A percentile compares a stretch with the other conserved stretches of the same genome.
phyloP scores from a whole-genome alignment of 768 basidiomycete species.

The Tricholoma terreum region DNA sequence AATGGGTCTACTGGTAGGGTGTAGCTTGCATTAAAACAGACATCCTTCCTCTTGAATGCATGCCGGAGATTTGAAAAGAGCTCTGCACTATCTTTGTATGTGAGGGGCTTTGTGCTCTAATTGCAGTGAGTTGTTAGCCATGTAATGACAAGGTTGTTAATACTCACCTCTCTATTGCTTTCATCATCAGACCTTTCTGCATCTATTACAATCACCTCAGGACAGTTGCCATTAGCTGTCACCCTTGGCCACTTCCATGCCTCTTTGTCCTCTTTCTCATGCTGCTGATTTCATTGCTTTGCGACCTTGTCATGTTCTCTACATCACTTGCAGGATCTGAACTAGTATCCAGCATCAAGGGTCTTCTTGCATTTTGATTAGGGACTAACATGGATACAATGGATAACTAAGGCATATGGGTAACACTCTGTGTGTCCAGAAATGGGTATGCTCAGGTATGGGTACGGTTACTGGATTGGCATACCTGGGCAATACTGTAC shows the following conservation, averaged over 20 bases:
- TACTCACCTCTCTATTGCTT: background rate
- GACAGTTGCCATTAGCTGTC: background rate
- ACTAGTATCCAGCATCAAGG: background rate
- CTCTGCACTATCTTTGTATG: background rate
- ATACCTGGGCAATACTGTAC: no score
- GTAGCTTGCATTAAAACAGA: background rate
- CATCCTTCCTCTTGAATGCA: background rate
- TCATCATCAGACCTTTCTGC: background rate
- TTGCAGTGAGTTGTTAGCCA: background rate
- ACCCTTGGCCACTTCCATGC: background rate
- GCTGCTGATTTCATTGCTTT: background rate
- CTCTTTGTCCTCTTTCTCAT: background rate
- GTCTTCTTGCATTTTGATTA: background rate
- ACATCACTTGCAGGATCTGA: background rate
- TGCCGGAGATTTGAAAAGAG: background rate
- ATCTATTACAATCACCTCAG: background rate
- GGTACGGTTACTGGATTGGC: no score
- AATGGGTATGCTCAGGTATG: no score
- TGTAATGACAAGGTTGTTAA: background rate
- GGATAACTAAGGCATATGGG: no score
- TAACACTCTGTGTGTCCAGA: no score
- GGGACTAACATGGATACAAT: no score
- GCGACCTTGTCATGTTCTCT: background rate
- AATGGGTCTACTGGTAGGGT: background rate
- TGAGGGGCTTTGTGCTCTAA: background rate